Base-by-base conservation (phyloP, 441 rosid species). In the Aleurites moluccanus region DNA sequence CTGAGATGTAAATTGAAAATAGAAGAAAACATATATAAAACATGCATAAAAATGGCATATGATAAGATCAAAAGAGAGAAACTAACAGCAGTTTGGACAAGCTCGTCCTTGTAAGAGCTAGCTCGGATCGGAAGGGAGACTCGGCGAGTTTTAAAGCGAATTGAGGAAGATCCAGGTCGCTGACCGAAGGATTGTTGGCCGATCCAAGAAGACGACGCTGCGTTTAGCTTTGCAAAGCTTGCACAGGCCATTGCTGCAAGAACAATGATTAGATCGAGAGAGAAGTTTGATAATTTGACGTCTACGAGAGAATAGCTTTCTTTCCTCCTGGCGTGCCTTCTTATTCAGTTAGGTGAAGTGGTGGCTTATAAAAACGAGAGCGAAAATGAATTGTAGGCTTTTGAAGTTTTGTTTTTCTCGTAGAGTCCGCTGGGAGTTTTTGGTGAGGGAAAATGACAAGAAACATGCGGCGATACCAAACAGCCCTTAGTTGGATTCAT, bases 1-100 rank as follows among this genome's bases (percentile, higher is more conserved):
- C 20, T n/a, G 15, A 52, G 2, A 71, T 55, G n/a, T 15, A 15
- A 3, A 15, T 9, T 3, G 49, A 28, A 66, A 3, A 16, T 6
- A 45, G 3, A 15, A 45, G 13, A 49, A 59, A 40, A 52, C 15
- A 47, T 7, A 49, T 6, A 1, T 6, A 38, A 38, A 35, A 15
- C 63, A 59, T 15, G 2, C 35, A 50, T 25, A 42, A 15, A 56
- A 64, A 25, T 23, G 11, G 10, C n/a, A 25, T 62, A 70, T 40
- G 20, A 47, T 6, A 6, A 38, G 20, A 44, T 13, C 3, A 61
- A 4, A 16, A 4, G 38, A 55, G 71, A 40, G 82, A 75, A 25
- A 87, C 92, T 85, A 74, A 92, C 98, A 68, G 97, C 94, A 77
- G 97, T 96, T 75, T 88, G 72, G 73, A 96, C 82, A 84, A 96